Conservation (phyloP, 1,139 yeast genomes). For the Diutina mesorugosa region DNA sequence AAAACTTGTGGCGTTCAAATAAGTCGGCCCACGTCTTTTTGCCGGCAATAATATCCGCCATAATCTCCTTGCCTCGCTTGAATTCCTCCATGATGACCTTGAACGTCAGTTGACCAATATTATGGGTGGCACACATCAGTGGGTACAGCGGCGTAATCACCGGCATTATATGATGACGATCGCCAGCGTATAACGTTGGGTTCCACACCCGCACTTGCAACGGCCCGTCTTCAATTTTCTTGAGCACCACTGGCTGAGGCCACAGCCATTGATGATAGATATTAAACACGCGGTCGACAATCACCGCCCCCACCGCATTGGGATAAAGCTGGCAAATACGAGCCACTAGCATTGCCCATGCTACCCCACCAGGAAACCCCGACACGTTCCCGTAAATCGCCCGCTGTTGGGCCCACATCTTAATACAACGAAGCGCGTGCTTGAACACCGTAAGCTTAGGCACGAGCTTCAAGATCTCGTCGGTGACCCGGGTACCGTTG, state of each 20-base stretch:
- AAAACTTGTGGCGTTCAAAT: slow-evolving; percentile 69
- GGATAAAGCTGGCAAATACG: slow-evolving; percentile 94
- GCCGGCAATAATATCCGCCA: slow-evolving; percentile 57
- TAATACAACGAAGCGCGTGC: slow-evolving; percentile 83
- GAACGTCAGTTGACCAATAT: slow-evolving; percentile 80
- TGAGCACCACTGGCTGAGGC: slow-evolving; percentile 95
- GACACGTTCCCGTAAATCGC: slow-evolving; percentile 89
- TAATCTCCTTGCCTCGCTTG: slow-evolving; percentile 56
- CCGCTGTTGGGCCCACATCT: slow-evolving; percentile 92
- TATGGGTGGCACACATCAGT: slow-evolving; percentile 98
- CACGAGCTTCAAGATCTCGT: slow-evolving; percentile 75
- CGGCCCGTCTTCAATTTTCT: slow-evolving; percentile 94
- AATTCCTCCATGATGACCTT: slow-evolving; percentile 66
- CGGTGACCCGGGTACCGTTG: slow-evolving; percentile 96
- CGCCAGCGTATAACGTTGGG: slow-evolving; percentile 79
- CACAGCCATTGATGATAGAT: slow-evolving; percentile 87
- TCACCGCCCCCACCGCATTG: slow-evolving; percentile 86
- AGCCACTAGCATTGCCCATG: slow-evolving; percentile 99
- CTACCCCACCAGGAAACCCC: slow-evolving; percentile 99
- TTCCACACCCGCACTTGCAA: slow-evolving; percentile 95
- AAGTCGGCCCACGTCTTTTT: slow-evolving; percentile 63
- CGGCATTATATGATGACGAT: slow-evolving; percentile 89
- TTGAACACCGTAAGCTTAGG: slow-evolving; percentile 91
- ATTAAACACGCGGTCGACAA: slow-evolving; percentile 76
- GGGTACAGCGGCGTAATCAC: slow-evolving; percentile 99